These are phyloP conservation scores for Thermochaetoides dissita DNA, from an alignment of 2,329 filamentous ascomycete genomes.

Conservation along the genomic window DNA sequence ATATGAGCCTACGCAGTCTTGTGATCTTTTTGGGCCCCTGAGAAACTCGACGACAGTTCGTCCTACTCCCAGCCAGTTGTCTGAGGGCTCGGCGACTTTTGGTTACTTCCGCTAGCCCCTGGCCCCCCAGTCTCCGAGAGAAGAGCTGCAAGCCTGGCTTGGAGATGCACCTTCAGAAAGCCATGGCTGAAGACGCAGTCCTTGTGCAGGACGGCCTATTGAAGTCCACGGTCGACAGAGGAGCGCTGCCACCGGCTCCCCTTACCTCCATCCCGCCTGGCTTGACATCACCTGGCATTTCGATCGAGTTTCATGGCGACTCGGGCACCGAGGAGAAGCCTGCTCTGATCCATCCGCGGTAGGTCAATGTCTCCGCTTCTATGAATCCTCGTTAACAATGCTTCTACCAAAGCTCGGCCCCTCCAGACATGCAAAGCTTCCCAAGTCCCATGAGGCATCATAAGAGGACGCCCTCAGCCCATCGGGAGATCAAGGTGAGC, in stretches of 20 bases:
- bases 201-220: no score
- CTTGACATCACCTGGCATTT: constrained; percentile 25
- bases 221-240: no score
- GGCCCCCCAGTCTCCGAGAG: no score
- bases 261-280: constrained; percentile 10
- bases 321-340: constrained; percentile 16
- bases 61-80: no score
- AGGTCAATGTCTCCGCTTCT: constrained; percentile 18
- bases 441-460: constrained; percentile 45
- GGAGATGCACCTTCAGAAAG: no score
- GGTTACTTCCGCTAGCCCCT: no score
- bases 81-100: no score
- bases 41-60: no score
- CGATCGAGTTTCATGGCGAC: constrained; percentile 23
- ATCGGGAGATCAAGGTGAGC: constrained; percentile 43
- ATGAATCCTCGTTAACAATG: constrained; percentile 10
- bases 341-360: constrained; percentile 27
- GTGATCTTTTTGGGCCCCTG: no score
- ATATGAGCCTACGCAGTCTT: no score
- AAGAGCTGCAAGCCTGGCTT: no score
- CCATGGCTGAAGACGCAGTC: no score
- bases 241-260: neutral
- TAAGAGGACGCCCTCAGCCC: constrained; percentile 40
- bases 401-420: constrained; percentile 27
- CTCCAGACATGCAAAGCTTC: constrained; percentile 25